Percentiles rank a stretch among this genome's conserved stretches.
phyloP scores from a whole-genome alignment of 2,329 filamentous ascomycete species.

The Boeremia lycopersici region DNA sequence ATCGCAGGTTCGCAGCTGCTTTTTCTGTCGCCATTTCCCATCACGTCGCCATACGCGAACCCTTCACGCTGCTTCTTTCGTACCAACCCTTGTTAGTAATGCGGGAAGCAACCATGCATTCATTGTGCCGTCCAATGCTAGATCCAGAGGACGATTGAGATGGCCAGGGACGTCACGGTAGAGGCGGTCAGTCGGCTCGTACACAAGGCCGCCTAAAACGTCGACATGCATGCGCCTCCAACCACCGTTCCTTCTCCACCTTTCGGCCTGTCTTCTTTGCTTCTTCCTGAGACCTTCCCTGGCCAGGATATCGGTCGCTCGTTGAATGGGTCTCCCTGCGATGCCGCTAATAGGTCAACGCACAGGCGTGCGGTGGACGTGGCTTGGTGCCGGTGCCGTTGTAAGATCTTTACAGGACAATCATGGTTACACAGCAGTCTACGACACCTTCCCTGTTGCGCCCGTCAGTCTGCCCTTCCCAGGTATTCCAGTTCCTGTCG shows the following conservation, averaged over 20 bases:
- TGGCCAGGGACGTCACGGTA: conserved; percentile 23
- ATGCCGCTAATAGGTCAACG: conserved; percentile 5
- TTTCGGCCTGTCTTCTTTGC: conserved; percentile 28
- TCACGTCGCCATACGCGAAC: conserved; percentile 16
- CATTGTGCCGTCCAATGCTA: conserved; percentile 5
- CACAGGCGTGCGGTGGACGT: conserved; percentile 8
- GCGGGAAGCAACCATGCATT: conserved; percentile 6
- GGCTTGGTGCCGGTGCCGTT: conserved; percentile 10
- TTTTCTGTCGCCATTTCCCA: conserved; percentile 24
- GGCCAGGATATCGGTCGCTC: conserved; percentile 21
- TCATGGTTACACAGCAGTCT: conserved; percentile 10
- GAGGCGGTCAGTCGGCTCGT: conserved; percentile 31
- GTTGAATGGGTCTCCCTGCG: conserved; percentile 14
- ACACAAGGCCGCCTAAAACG: conserved; percentile 36
- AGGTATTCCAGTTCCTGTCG: conserved; percentile 13
- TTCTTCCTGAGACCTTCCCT: conserved; percentile 22
- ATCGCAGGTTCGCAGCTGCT: conserved; percentile 31
- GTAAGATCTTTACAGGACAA: conserved; percentile 4
- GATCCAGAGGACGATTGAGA: neutral
- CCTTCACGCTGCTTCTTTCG: conserved; percentile 10
- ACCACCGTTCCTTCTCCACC: conserved; percentile 32
- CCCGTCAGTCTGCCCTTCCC: conserved; percentile 11
- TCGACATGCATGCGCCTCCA: conserved; percentile 40
- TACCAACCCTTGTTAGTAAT: neutral
- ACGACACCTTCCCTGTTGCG: conserved; percentile 15